These are phyloP conservation scores for Zoysia pacifica DNA, from an alignment of 176 grass and related monocot species.

Conservation along the genomic window DNA sequence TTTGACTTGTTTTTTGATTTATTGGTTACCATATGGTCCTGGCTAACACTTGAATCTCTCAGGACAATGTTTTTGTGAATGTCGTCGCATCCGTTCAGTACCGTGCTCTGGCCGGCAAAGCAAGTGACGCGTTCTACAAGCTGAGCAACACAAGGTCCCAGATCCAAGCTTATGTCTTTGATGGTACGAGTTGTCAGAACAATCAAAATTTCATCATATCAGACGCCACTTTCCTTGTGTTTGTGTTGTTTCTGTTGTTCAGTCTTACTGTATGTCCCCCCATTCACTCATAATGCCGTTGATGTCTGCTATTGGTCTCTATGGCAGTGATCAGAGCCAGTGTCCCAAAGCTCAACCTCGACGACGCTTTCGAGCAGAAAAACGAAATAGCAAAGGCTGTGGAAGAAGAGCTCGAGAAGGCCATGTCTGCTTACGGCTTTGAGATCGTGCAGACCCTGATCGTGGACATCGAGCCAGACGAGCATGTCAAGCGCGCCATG, in stretches of 20 bases:
- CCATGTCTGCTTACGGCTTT: constrained; percentile 63
- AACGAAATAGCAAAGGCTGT: constrained; percentile 76
- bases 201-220: constrained; percentile 3
- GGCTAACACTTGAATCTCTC: constrained; percentile 35
- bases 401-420: constrained; percentile 87
- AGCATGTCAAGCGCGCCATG: constrained; percentile 76
- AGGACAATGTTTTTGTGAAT: constrained; percentile 95
- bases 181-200: constrained; percentile 49
- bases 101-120: constrained; percentile 65
- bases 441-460: constrained; percentile 66
- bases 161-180: constrained; percentile 89
- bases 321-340: constrained; percentile 74
- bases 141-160: constrained; percentile 84
- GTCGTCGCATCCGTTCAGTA: constrained; percentile 91
- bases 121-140: constrained; percentile 80
- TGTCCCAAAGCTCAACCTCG: constrained; percentile 70
- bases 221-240: background rate
- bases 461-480: constrained; percentile 83
- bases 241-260: background rate
- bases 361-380: constrained; percentile 83
- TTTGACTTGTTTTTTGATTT: background rate
- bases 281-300: background rate
- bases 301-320: background rate
- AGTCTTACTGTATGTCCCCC: too few relatives aligned
- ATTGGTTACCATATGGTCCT: background rate